Base-by-base conservation (phyloP, 2,329 filamentous ascomycete genomes). In the Trichophyton simii region DNA sequence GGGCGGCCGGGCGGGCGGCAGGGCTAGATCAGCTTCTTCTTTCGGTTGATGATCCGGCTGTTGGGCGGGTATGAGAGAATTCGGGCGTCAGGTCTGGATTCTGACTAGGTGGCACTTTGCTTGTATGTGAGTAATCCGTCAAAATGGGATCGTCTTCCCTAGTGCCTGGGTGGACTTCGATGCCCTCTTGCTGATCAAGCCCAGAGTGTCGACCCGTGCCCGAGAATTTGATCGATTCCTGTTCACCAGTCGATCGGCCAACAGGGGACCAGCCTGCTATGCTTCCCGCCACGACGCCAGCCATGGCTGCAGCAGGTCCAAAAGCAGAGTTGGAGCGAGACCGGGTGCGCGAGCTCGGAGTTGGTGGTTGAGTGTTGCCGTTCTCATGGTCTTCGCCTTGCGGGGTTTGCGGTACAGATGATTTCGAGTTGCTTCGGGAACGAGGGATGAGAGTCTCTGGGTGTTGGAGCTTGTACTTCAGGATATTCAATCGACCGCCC, bases 221-320 rank as follows among this genome's bases (percentile, higher is more conserved):
- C 0, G 73, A 71, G 64, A 78, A 76, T 13, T 68, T 70, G 60
- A 74, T 68, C 3, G 72, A 68, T 60, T 76, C 74, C n/a, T 67
- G 67, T 28, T 74, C 73, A 7, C 69, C 70, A 5, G 65, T 65
- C 15, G 44, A 63, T 60, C 80, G 74, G 63, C 84, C 83, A 60
- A 85, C 82, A 0, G 77, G 84, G 41, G 83, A 85, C 82, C 82
- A 86, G 48, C 83, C 83, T 48, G 79, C 83, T 65, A 87, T 80
- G 69, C 82, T 84, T 60, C 84, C 83, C n/a, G 83, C 84, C 42
- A 86, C 79, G 57, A 86, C 78, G 66, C 84, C 84, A 25, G 83
- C 83, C 83, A 86, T 85, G 42, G 83, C 84, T 54, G 82, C 78
- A 13, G 82, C 83, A 7, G 83, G 80, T 3, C 81, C 83, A 65